Evolutionary conservation across 2,329 filamentous ascomycete species (phyloP), one percentile per base, ranked within the genome.

Genomic region (Xylariaceae sp.): DNA sequence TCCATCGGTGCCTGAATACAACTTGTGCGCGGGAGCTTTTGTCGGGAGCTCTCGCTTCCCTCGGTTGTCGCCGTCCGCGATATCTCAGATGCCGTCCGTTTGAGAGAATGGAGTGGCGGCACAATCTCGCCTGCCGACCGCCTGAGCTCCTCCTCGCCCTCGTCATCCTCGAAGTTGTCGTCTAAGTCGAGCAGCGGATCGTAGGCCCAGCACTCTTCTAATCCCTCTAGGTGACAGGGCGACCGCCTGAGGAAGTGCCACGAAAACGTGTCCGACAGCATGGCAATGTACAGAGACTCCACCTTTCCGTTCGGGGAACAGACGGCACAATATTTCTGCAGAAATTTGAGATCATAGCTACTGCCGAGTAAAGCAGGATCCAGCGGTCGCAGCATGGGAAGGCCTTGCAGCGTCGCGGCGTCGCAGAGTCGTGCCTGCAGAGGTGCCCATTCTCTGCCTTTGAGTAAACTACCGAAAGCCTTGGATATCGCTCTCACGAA

Each of bases 361-460:
- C 64, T 62, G 44, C 75, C 72, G 32, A 79, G 60, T n/a, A 81
- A 68, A 20, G 70, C 64, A 1, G 73, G 58, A 7, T 81, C 79
- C 14, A 85, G 73, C 26, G 77, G 78, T n/a, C 82, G 77, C 20
- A 86, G 72, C 82, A 85, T 86, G 2, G 83, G 83, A 32, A 85
- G 75, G 1, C 82, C 83, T 56, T 80, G 75, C 12, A 85, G 74
- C 14, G 74, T 76, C 57, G 79, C 76, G 20, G 79, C 82, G 52
- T 85, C 82, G 67, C 83, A 85, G 2, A 84, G 75, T 64, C 79
- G 78, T 16, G 82, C 82, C 61, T 84, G 80, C n/a, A 86, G 71
- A 12, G 83, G 83, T 70, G 82, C 76, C 83, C 83, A 86, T 3
- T 74, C 62, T 19, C 81, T 76, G 0, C 78, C 80, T 42, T 72